These are phyloP conservation scores for Peterozyma xylosa DNA, from an alignment of 805 yeast genomes.

Conservation along the genomic window DNA sequence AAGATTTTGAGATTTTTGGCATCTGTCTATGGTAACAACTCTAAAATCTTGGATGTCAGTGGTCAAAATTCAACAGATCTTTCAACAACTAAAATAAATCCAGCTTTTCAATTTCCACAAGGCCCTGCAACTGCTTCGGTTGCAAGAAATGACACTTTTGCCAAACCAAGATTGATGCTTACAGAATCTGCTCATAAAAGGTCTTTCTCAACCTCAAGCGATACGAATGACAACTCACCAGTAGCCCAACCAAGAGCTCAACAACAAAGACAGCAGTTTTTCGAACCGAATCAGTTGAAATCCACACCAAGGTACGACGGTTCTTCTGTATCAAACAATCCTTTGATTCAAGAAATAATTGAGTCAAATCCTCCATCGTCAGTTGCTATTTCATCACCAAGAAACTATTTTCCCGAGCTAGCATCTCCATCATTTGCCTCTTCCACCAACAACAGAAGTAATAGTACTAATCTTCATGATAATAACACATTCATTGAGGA, in stretches of 20 bases:
- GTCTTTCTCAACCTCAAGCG: neutral
- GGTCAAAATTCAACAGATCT: constrained; percentile 6
- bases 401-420: constrained; percentile 20
- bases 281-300: neutral
- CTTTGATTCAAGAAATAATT: constrained; percentile 9
- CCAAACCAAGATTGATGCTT: constrained; percentile 10
- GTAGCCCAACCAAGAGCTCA: constrained; percentile 21
- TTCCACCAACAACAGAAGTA: neutral
- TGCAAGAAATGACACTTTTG: neutral
- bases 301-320: neutral
- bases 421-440: constrained; percentile 6
- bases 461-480: too few relatives aligned
- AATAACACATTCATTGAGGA: too few relatives aligned
- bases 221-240: constrained; percentile 11
- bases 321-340: constrained; percentile 2
- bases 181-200: constrained; percentile 7
- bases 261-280: neutral
- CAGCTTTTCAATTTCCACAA: neutral
- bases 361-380: constrained; percentile 1
- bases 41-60: constrained; percentile 29
- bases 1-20: constrained; percentile 84
- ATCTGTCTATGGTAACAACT: constrained; percentile 64
- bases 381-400: constrained; percentile 16
- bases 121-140: neutral
- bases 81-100: neutral